Base-by-base conservation (phyloP, 768 basidiomycete genomes). In the Leucocoprinus birnbaumii region DNA sequence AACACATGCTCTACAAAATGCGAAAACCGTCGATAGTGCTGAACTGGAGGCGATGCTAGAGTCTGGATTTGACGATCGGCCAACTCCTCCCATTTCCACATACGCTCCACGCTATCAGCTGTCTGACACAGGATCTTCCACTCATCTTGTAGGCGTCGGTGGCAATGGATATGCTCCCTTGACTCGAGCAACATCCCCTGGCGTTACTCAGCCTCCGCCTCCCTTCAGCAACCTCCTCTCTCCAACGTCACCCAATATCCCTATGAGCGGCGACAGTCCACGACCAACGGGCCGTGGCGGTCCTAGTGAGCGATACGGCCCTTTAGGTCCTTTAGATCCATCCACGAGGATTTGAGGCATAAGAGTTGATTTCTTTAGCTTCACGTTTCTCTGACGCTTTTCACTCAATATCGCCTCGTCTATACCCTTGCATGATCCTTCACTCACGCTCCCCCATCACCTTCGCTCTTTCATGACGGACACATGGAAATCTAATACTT, bases 21-120 rank as follows among this genome's bases (percentile, higher is more conserved):
- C 75, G 10, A 67, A 72, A 62, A 72, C 80, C 31, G 72, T 98
- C 8, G 90, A 80, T 38, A 80, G 77, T 56, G 79, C 84, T 5
- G 92, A 96, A 65, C 73, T 98, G 57, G 89, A 94, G 66, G 92
- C 92, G 31, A 97, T 98, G 87, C 76, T 98, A 55, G 91, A 98
- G 63, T 75, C 75, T 58, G 95, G 94, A 4, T 97, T 95, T 67
- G 92, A 96, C 55, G 89, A 91, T 56, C 71, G 70, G 46, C 80
- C 79, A 19, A 77, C 83, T 19, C 80, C 82, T 22, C 71, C 72
- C n/a, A 62, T 68, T 19, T 69, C 76, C 3, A 69, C 73, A 24
- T 75, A 76, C 22, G 69, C 75, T 2, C 69, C 81, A 19, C 81
- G 86, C 46, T 89, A 84, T 62, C 87, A 87, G 61, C 73, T 88